Conservation (phyloP, 2,329 filamentous ascomycete genomes). For the Aspergillus japonicus region DNA sequence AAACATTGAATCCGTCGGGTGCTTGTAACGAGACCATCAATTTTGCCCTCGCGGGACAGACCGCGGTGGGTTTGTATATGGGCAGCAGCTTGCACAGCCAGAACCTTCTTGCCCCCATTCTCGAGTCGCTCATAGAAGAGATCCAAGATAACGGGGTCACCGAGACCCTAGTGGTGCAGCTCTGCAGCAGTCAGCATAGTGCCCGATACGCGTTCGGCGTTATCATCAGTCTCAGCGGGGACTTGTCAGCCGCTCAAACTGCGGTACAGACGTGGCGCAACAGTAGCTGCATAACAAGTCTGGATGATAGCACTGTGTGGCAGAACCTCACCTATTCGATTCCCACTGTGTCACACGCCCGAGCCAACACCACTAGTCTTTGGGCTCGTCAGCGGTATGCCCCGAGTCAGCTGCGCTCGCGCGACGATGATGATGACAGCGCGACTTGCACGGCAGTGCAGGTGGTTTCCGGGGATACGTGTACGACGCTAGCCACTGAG, state of each 20-base stretch:
- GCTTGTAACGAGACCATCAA: too few relatives aligned
- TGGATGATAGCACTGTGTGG: too few relatives aligned
- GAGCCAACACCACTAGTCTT: neutral
- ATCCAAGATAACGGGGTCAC: neutral
- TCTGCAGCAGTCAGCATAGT: neutral
- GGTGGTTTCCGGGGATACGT: slow-evolving; percentile 39
- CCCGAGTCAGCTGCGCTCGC: neutral
- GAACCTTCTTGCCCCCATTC: neutral
- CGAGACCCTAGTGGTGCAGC: neutral
- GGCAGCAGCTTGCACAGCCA: neutral
- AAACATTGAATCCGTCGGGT: neutral
- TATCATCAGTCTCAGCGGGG: too few relatives aligned
- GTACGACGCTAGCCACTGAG: slow-evolving; percentile 34
- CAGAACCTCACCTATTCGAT: too few relatives aligned
- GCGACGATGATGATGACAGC: too few relatives aligned
- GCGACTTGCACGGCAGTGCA: slow-evolving; percentile 9
- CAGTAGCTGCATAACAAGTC: too few relatives aligned
- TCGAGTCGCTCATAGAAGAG: neutral
- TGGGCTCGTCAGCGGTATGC: neutral
- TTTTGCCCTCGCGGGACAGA: neutral
- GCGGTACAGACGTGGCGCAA: too few relatives aligned
- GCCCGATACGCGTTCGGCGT: too few relatives aligned
- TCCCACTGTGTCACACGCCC: neutral
- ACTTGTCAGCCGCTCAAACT: too few relatives aligned
- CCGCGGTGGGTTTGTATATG: neutral